Evolutionary conservation across 331 rosid species (phyloP).

Genomic region (Rosa hybrid): DNA sequence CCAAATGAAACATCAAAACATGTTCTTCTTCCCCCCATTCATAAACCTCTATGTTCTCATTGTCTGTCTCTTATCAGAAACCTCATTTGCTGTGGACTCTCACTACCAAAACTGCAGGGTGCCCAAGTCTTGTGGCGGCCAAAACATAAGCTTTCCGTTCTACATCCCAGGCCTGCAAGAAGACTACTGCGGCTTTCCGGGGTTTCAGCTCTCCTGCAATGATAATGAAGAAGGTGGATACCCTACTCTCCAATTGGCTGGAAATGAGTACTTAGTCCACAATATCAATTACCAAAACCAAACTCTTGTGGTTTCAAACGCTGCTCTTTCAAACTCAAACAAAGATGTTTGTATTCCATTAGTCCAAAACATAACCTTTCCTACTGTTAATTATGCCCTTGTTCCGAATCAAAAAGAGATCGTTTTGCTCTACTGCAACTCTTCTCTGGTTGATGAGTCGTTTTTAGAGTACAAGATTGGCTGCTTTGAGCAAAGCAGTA

Average conservation of each 20-base stretch:
- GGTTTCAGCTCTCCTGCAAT: slow-evolving; percentile 45
- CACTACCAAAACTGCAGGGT: slow-evolving; percentile 38
- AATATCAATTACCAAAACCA: slow-evolving; percentile 37
- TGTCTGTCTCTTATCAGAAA: slow-evolving; percentile 7
- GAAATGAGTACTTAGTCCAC: slow-evolving; percentile 19
- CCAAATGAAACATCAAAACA: slow-evolving; percentile 36
- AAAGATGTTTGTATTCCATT: slow-evolving; percentile 16
- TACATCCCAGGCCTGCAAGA: slow-evolving; percentile 37
- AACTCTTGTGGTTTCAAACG: slow-evolving; percentile 46
- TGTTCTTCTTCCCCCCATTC: neutral
- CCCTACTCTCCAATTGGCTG: slow-evolving; percentile 37
- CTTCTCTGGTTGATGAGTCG: neutral
- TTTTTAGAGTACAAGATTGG: slow-evolving; percentile 13
- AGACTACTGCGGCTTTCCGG: slow-evolving; percentile 59
- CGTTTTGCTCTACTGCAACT: slow-evolving; percentile 34
- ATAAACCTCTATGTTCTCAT: neutral
- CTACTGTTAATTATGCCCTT: neutral
- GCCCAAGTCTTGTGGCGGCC: slow-evolving; percentile 41
- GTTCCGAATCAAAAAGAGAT: slow-evolving; percentile 6
- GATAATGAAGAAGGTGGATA: neutral
- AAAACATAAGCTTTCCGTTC: slow-evolving; percentile 52
- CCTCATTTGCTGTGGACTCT: slow-evolving; percentile 16
- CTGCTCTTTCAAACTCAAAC: slow-evolving; percentile 10
- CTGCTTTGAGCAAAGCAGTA: slow-evolving; percentile 25
- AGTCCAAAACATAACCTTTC: slow-evolving; percentile 18